Base-by-base conservation (phyloP, 257 asterid genomes). In the Coffea canephora region DNA sequence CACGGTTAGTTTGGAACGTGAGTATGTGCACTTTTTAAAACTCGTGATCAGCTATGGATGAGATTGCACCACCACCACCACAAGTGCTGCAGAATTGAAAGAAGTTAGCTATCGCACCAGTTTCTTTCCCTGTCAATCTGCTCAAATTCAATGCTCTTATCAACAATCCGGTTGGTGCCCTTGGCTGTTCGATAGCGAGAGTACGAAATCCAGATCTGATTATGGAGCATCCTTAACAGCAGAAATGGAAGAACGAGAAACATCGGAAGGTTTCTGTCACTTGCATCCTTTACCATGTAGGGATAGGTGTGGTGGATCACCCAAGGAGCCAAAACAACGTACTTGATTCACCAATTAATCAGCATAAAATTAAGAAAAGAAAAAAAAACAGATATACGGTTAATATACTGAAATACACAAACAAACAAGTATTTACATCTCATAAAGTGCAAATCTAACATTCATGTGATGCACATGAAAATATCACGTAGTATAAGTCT, bases 81-180 rank as follows among this genome's bases (percentile, higher is more conserved):
- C 43, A 39, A 39, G 2, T 39, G 5, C 14, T 73, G 1, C 4
- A 8, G 13, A 13, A 50, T 12, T 49, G 0, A 36, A 4, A 7
- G 23, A 50, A 25, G 8, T 27, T 8, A 57, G 36, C 11, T 50
- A 43, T 39, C 8, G 8, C 59, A 94, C 98, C 97, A 94, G 76
- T 90, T 94, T 59, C 91, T 82, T 84, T 94, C 98, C 45, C 98
- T 62, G 43, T 92, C 98, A 62, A 94, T 93, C 78, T 94, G 98
- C 9, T 94, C 98, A 62, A 94, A 94, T 16, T 94, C 98, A 39
- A 94, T 94, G 84, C 71, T 79, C 88, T 87, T 91, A 54, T 94
- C 98, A 45, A 94, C 92, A 3, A 94, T 94, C 52, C 98, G 59
- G 71, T 83, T 89, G 13, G 68, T 74, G 18, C 98, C 98, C 68